phyloP scores from a whole-genome alignment of 768 basidiomycete species.

The Pulveroboletus ravenelii region DNA sequence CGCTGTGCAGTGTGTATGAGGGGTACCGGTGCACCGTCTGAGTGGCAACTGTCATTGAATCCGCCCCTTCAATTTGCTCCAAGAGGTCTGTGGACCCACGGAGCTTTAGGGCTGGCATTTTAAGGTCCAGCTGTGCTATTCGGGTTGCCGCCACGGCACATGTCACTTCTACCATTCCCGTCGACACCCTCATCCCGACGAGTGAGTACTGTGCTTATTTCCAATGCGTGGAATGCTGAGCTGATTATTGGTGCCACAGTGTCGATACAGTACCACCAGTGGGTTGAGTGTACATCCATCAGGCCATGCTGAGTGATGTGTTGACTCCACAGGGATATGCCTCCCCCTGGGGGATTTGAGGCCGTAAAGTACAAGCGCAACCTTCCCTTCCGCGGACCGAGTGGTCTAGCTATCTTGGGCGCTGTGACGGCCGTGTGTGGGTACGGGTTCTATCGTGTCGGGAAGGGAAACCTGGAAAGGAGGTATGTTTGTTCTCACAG shows the following conservation, averaged over 20 bases:
- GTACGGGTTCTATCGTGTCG: slow-evolving; percentile 89
- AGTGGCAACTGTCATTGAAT: background rate
- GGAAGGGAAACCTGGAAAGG: slow-evolving; percentile 87
- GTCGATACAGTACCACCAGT: slow-evolving; percentile 30
- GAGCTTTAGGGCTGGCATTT: slow-evolving; percentile 28
- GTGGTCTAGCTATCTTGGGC: slow-evolving; percentile 79
- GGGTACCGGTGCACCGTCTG: too few species aligned
- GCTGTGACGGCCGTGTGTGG: slow-evolving; percentile 82
- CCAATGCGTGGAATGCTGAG: background rate
- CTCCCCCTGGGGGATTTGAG: slow-evolving; percentile 90
- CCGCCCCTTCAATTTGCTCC: background rate
- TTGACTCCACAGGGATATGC: slow-evolving; percentile 74
- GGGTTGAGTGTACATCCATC: slow-evolving; percentile 12
- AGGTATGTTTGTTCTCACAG: slow-evolving; percentile 55
- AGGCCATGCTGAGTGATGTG: slow-evolving; percentile 6
- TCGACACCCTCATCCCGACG: background rate
- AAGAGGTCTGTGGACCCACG: slow-evolving; percentile 8
- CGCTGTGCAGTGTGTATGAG: background rate
- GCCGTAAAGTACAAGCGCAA: slow-evolving; percentile 93
- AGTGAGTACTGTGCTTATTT: slow-evolving; percentile 18
- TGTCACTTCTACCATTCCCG: background rate
- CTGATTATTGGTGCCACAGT: slow-evolving; percentile 7
- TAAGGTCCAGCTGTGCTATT: background rate
- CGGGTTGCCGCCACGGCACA: slow-evolving; percentile 1
- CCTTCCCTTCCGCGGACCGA: slow-evolving; percentile 83